A percentile compares a stretch with the other conserved stretches of the same genome.
Evolutionary conservation across 2,329 filamentous ascomycete genomes (phyloP).

Genomic region (Pseudodiploospora longispora): DNA sequence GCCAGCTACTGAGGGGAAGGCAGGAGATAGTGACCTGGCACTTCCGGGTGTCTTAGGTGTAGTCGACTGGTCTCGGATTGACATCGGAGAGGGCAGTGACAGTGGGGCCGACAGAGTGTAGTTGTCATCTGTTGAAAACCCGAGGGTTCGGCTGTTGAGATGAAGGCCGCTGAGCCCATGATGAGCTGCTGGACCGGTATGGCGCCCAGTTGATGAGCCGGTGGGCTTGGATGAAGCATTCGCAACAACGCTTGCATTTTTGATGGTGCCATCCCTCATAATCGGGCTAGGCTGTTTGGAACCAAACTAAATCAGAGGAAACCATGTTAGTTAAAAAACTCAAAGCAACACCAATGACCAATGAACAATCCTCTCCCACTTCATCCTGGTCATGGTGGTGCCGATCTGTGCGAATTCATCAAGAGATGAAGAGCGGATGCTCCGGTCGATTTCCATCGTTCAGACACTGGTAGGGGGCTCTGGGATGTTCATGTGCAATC

Average conservation of each 20-base stretch:
- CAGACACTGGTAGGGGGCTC: constrained; percentile 11
- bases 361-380: background rate
- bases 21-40: constrained; percentile 35
- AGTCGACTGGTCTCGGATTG: constrained; percentile 17
- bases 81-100: constrained; percentile 19
- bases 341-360: background rate
- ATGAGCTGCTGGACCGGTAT: constrained; percentile 32
- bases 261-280: constrained; percentile 40
- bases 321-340: constrained; percentile 30
- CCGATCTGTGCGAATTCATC: too few species aligned
- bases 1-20: constrained; percentile 39
- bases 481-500: constrained; percentile 22
- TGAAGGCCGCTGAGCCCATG: constrained; percentile 26
- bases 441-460: constrained; percentile 8
- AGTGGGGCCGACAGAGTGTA: background rate
- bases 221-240: background rate
- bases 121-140: too few species aligned
- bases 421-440: background rate
- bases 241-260: constrained; percentile 30
- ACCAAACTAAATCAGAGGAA: constrained; percentile 43
- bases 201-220: constrained; percentile 9
- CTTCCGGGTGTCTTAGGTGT: constrained; percentile 28
- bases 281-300: constrained; percentile 48
- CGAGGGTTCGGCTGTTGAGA: constrained; percentile 5
- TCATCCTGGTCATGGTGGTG: too few species aligned